A percentile compares a stretch with the other conserved stretches of the same genome.
These are phyloP conservation scores for Solanum sitiens DNA, from an alignment of 257 asterid genomes.

Conservation along the genomic window DNA sequence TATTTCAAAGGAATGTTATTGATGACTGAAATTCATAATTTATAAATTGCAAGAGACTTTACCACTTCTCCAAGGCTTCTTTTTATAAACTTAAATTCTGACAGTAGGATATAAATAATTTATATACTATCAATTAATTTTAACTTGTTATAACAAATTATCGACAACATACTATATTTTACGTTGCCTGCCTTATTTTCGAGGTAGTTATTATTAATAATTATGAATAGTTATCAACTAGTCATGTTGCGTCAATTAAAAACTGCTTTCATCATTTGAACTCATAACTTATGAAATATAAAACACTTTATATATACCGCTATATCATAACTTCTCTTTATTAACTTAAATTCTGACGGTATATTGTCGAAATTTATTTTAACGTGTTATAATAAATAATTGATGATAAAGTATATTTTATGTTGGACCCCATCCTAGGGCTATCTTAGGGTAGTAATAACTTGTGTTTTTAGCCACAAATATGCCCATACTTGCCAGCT, in stretches of 20 bases:
- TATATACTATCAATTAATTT: neutral
- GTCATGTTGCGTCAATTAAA: too few relatives aligned
- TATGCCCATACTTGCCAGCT: constrained; percentile 45
- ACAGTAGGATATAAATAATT: neutral
- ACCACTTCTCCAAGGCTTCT: neutral
- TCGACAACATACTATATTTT: too few relatives aligned
- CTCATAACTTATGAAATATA: neutral
- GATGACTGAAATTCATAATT: neutral
- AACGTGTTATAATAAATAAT: neutral
- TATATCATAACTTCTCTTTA: neutral
- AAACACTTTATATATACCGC: neutral
- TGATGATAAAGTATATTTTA: neutral
- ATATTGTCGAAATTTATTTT: neutral
- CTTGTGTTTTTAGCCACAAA: constrained; percentile 1
- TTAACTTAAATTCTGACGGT: neutral
- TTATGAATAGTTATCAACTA: too few relatives aligned
- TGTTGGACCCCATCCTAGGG: neutral
- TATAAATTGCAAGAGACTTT: neutral
- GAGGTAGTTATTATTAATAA: neutral
- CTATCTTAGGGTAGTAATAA: neutral
- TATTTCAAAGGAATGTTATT: neutral
- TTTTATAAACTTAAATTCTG: neutral
- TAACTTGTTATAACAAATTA: neutral
- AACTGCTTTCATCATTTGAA: neutral
- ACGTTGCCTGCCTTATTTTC: neutral